phyloP scores from a whole-genome alignment of 805 yeast species.

The Yamadazyma akitaensis region DNA sequence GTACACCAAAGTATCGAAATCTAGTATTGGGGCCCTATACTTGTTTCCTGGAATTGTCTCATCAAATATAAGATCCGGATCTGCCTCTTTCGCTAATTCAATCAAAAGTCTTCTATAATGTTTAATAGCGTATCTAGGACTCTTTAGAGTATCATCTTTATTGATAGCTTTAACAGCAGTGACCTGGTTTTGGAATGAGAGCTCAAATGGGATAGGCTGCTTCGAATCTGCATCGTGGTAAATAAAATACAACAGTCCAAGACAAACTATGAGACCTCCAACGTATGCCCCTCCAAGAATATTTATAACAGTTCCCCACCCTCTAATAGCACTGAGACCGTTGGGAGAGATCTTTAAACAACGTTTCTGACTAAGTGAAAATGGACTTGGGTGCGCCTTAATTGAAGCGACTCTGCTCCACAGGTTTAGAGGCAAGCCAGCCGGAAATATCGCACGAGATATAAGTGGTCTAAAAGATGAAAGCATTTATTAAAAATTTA shows the following conservation, averaged over 20 bases:
- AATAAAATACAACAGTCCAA: conserved; percentile 36
- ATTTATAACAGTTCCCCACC: conserved; percentile 32
- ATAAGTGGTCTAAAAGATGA: not conserved
- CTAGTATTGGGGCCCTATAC: conserved; percentile 34
- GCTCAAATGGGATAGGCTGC: conserved; percentile 40
- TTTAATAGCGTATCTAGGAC: conserved; percentile 42
- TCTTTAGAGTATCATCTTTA: conserved; percentile 40
- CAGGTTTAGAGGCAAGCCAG: not conserved
- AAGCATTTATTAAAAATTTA: not conserved
- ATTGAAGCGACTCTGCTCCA: not conserved
- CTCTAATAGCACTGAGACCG: conserved; percentile 17
- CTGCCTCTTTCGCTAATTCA: conserved; percentile 28
- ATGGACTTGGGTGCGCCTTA: not conserved
- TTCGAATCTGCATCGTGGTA: conserved; percentile 38
- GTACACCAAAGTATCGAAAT: conserved; percentile 26
- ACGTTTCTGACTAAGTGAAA: conserved; percentile 3
- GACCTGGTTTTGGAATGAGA: conserved; percentile 30
- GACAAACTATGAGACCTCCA: conserved; percentile 38
- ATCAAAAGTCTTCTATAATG: conserved; percentile 38
- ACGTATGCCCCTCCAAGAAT: conserved; percentile 42
- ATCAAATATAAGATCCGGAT: conserved; percentile 24
- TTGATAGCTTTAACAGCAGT: conserved; percentile 40
- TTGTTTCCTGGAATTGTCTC: conserved; percentile 22
- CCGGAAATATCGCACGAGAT: not conserved
- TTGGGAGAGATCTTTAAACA: conserved; percentile 18